Evolutionary conservation across 2,329 filamentous ascomycete genomes (phyloP), one percentile per base, ranked within the genome.

Genomic region (Alternaria sp.): DNA sequence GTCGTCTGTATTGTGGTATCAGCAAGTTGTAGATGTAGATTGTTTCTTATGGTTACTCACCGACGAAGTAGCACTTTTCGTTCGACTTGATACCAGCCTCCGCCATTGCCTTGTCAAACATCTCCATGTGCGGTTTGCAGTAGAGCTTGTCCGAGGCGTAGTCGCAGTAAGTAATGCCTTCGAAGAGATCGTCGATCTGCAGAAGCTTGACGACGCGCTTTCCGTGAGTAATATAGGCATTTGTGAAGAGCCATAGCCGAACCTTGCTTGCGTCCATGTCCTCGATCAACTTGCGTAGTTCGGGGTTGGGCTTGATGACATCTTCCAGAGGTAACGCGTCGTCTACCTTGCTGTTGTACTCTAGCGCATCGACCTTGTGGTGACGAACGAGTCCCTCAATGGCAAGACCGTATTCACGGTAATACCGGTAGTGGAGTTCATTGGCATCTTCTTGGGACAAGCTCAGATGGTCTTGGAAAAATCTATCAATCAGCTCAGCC

Each of bases 161-260:
- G 78, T 99, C 92, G 74, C 96, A 99, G 77, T 88, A 99, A 0
- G 95, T 99, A 61, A 98, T 87, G 7, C 95, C 95, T 63, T 98
- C 94, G 73, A 99, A 99, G 26, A 94, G 80, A 74, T 97, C 92
- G 2, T 96, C 93, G 24, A 99, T 82, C 2, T 86, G 88, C 2
- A 99, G 82, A 21, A 99, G 81, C 60, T 84, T 87, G 11, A 97
- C 87, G 0, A 99, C 95, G 40, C 93, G 82, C 72, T 86, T 88
- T 31, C 88, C 95, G 72, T 99, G 95, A 33, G 84, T 98, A 64
- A 96, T 82, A 72, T 99, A 97, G 23, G 96, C 95, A 73, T 99
- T 99, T 2, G 96, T 99, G 71, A 99, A 90, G 2, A 99, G 86
- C 95, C 96, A 99, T 29, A 93, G 81, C 63, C 88, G 92, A 63